Evolutionary conservation across 2,329 filamentous ascomycete genomes (phyloP).

Genomic region (Septoria linicola): DNA sequence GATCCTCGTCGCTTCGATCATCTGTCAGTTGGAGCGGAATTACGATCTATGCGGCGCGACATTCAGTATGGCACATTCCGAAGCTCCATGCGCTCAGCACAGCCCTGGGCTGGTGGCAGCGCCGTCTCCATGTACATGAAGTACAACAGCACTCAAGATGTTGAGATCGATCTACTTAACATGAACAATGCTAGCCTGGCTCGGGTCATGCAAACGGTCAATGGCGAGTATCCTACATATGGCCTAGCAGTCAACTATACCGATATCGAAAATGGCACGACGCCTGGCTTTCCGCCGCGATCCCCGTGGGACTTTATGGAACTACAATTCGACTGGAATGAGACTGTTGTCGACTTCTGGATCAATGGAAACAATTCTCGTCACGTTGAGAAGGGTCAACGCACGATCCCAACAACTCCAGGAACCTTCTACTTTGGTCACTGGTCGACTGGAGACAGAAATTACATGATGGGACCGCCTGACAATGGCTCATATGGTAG

Average conservation of each 20-base stretch:
- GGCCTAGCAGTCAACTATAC: constrained; percentile 45
- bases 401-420: constrained; percentile 44
- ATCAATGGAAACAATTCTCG: constrained; percentile 36
- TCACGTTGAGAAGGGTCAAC: constrained; percentile 35
- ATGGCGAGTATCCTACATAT: constrained; percentile 25
- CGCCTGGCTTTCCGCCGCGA: constrained; percentile 36
- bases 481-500: constrained; percentile 42
- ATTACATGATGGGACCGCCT: constrained; percentile 49
- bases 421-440: constrained; percentile 48
- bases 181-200: constrained; percentile 36
- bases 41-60: constrained; percentile 47
- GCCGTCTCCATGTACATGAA: constrained; percentile 49
- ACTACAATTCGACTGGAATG: constrained; percentile 50
- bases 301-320: constrained; percentile 49
- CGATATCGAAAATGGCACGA: constrained; percentile 29
- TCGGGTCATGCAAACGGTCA: constrained; percentile 26
- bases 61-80: constrained; percentile 52
- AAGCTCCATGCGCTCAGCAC: constrained; percentile 44
- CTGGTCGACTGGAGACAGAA: constrained; percentile 49
- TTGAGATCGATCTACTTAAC: constrained; percentile 49
- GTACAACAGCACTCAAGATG: constrained; percentile 47
- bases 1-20: constrained; percentile 35
- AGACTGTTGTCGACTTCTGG: constrained; percentile 45
- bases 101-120: constrained; percentile 40
- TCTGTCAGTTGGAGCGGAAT: constrained; percentile 46